These are phyloP conservation scores for Albatrellus ellisii DNA, from an alignment of 768 basidiomycete species.

Conservation along the genomic window DNA sequence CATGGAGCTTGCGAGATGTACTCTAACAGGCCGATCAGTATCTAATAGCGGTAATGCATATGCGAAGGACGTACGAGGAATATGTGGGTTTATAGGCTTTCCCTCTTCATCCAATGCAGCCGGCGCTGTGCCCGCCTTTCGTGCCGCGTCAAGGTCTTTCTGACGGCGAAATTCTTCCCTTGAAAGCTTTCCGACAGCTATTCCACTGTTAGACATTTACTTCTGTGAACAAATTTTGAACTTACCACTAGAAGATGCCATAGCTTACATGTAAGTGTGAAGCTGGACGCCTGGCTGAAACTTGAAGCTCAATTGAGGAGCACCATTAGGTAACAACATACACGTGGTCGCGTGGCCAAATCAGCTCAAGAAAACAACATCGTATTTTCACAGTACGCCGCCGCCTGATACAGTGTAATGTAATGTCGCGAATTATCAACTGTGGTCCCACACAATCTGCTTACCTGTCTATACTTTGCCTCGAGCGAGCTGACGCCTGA, in stretches of 20 bases:
- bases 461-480: no score
- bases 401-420: no score
- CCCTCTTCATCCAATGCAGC: conserved; percentile 94
- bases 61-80: conserved; percentile 64
- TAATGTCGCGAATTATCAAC: no score
- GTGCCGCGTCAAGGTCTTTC: conserved; percentile 95
- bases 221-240: not conserved
- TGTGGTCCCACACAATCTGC: no score
- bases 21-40: conserved; percentile 32
- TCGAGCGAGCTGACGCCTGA: no score
- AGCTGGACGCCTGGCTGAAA: no score
- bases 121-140: conserved; percentile 96
- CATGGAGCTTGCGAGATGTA: conserved; percentile 98
- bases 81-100: conserved; percentile 94
- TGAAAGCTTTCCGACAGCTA: conserved; percentile 68
- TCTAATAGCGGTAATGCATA: not conserved
- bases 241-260: conserved; percentile 16
- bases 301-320: no score
- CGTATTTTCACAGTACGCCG: no score
- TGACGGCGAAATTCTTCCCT: conserved; percentile 90
- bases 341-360: no score
- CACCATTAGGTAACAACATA: no score
- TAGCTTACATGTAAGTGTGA: no score
- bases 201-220: conserved; percentile 1
- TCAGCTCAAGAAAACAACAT: no score